Evolutionary conservation across 192 early-diverging fungal genomes (phyloP).

Genomic region (Jimgerdemannia lactiflua): DNA sequence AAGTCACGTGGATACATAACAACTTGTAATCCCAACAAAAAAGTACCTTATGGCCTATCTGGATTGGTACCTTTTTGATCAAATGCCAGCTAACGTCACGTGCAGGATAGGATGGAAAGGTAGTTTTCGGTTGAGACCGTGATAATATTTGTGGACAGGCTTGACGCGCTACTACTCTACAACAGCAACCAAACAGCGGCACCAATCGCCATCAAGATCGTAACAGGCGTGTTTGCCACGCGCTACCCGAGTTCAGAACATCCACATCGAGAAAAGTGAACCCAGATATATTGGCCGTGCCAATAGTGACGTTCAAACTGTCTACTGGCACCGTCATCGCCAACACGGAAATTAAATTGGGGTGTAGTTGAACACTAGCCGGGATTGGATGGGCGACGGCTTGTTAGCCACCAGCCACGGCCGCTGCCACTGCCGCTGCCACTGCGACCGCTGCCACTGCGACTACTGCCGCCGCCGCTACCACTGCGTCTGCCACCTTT

Average conservation of each 20-base stretch:
- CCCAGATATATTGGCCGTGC: constrained; percentile 9
- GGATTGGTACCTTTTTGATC: too few relatives aligned
- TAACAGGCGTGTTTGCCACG: not conserved
- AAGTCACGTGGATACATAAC: too few relatives aligned
- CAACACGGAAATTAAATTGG: constrained; percentile 1
- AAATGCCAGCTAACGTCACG: too few relatives aligned
- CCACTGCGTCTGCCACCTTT: not conserved
- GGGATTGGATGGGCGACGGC: not conserved
- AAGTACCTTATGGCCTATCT: too few relatives aligned
- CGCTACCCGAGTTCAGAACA: constrained; percentile 3
- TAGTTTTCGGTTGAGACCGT: too few relatives aligned
- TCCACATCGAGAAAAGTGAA: constrained; percentile 22
- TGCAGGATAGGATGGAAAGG: too few relatives aligned
- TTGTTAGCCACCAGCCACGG: not conserved
- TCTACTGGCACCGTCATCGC: constrained; percentile 14
- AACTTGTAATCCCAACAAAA: too few relatives aligned
- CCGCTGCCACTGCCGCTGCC: constrained; percentile 18
- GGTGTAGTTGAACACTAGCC: not conserved
- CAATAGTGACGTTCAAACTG: not conserved
- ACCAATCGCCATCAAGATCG: not conserved
- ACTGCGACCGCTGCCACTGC: constrained; percentile 1
- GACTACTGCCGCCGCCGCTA: too few relatives aligned
- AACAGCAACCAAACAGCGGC: not conserved
- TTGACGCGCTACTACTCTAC: too few relatives aligned
- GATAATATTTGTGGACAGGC: too few relatives aligned